phyloP scores from a whole-genome alignment of 2,329 filamentous ascomycete species.

The Thelonectria rubi region DNA sequence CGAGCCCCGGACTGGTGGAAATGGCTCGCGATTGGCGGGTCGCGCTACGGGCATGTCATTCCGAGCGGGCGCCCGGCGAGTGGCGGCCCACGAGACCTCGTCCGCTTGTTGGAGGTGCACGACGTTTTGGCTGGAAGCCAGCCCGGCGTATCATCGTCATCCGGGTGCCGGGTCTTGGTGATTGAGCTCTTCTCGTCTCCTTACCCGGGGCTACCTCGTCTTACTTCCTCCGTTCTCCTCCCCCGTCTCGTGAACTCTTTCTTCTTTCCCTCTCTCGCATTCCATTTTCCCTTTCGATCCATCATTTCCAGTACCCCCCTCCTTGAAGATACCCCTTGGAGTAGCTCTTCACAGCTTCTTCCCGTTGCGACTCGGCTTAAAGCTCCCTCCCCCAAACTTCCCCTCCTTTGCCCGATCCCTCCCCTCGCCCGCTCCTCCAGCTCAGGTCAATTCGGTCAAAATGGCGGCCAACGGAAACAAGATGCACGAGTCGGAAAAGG shows the following conservation, averaged over 20 bases:
- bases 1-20: constrained; percentile 21
- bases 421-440: constrained; percentile 22
- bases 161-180: constrained; percentile 31
- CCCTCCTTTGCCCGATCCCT: constrained; percentile 26
- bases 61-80: constrained; percentile 30
- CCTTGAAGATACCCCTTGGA: constrained; percentile 25
- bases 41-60: constrained; percentile 34
- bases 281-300: constrained; percentile 16
- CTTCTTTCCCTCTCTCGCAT: constrained; percentile 19
- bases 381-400: constrained; percentile 28
- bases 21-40: constrained; percentile 21
- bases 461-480: constrained; percentile 54
- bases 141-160: constrained; percentile 41
- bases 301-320: constrained; percentile 13
- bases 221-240: constrained; percentile 15
- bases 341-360: constrained; percentile 12
- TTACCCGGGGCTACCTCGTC: constrained; percentile 29
- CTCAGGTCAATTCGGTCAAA: constrained; percentile 35
- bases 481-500: constrained; percentile 72
- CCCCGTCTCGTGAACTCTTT: constrained; percentile 24
- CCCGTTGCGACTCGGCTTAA: constrained; percentile 23
- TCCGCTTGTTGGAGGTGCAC: constrained; percentile 18
- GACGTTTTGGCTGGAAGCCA: constrained; percentile 6
- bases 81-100: constrained; percentile 32
- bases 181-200: constrained; percentile 25